Conservation (phyloP, 345 rosid genomes). For the Acer negundo region DNA sequence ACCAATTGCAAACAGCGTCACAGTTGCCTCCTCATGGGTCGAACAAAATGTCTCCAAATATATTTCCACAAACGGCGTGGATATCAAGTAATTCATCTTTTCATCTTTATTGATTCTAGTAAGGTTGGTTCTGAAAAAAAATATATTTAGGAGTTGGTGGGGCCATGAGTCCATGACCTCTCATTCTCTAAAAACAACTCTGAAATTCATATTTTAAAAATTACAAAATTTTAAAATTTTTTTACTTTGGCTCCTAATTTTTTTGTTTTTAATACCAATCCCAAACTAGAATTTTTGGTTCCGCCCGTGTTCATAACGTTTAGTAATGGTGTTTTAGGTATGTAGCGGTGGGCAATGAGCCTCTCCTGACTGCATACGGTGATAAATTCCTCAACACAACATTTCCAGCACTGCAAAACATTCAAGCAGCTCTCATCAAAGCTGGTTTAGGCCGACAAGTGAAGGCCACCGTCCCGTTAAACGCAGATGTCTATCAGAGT, state of each 20-base stretch:
- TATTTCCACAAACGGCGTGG: constrained; percentile 58
- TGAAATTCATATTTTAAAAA: too few relatives aligned
- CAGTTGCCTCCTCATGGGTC: constrained; percentile 68
- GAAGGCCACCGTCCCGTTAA: constrained; percentile 79
- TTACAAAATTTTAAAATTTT: too few relatives aligned
- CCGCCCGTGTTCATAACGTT: not conserved
- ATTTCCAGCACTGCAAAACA: constrained; percentile 80
- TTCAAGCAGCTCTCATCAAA: constrained; percentile 86
- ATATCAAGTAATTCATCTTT: constrained; percentile 51
- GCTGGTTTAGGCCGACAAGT: constrained; percentile 77
- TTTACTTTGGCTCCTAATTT: too few relatives aligned
- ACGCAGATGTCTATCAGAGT: constrained; percentile 78
- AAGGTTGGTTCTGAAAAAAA: too few relatives aligned
- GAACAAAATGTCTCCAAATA: constrained; percentile 67
- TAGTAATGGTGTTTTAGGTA: constrained; percentile 35
- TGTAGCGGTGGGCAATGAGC: constrained; percentile 93
- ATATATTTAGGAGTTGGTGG: too few relatives aligned
- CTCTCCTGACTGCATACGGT: constrained; percentile 71
- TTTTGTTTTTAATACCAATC: too few relatives aligned
- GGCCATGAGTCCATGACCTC: too few relatives aligned
- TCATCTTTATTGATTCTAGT: too few relatives aligned
- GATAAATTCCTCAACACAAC: constrained; percentile 55
- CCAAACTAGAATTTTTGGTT: too few relatives aligned
- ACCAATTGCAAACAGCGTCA: constrained; percentile 56
- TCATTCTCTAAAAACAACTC: too few relatives aligned